Percentiles rank a stretch among this genome's conserved stretches.
These are phyloP conservation scores for Neurospora cerealis DNA, from an alignment of 495 filamentous ascomycete species.

Conservation along the genomic window DNA sequence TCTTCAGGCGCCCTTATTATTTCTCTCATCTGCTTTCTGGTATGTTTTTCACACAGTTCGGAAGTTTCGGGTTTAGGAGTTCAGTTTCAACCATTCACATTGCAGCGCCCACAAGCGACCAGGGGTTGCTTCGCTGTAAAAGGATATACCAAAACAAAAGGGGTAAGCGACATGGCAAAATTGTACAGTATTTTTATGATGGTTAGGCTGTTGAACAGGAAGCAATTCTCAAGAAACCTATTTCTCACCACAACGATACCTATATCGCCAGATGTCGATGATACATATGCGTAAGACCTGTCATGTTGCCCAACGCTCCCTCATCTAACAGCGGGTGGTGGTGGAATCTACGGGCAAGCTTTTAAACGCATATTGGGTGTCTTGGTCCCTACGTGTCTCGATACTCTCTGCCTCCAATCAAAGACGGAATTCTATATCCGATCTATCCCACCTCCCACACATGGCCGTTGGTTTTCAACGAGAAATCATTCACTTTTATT, in stretches of 20 bases:
- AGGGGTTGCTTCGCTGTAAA: not conserved
- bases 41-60: conserved; percentile 3
- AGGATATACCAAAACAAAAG: not conserved
- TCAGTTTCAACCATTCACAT: not conserved
- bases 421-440: not conserved
- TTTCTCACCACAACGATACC: not conserved
- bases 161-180: not conserved
- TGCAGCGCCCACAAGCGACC: not conserved
- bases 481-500: not conserved
- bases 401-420: not conserved
- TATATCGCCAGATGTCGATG: not conserved
- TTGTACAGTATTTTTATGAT: not conserved
- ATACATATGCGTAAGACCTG: not conserved
- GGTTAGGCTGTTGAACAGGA: not conserved
- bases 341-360: not conserved
- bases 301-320: not conserved
- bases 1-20: not conserved
- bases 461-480: not conserved
- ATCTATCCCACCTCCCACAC: not conserved
- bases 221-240: not conserved
- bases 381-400: not conserved
- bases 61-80: not conserved
- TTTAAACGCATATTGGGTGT: not conserved
- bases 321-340: not conserved
- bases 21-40: conserved; percentile 5